A percentile compares a stretch with the other conserved stretches of the same genome.
phyloP scores from a whole-genome alignment of 495 filamentous ascomycete species.

The Penicillium psychrofluorescens region DNA sequence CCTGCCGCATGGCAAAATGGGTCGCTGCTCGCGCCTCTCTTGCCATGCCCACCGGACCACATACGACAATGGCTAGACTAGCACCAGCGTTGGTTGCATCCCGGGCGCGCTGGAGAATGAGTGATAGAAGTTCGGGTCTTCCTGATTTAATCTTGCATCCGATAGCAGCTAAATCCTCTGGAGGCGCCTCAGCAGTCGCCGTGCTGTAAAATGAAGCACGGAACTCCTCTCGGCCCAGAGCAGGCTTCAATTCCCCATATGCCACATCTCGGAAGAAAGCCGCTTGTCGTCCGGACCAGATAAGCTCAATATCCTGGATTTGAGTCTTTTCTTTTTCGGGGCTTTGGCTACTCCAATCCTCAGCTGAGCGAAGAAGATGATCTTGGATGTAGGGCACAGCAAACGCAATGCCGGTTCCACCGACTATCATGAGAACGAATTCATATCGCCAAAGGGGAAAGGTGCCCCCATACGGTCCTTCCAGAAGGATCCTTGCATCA shows the following conservation, averaged over 20 bases:
- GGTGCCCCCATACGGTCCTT: constrained; percentile 52
- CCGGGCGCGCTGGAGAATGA: constrained; percentile 24
- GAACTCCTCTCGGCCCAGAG: constrained; percentile 27
- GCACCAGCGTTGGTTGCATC: constrained; percentile 16
- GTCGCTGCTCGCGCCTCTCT: constrained; percentile 41
- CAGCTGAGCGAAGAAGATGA: constrained; percentile 19
- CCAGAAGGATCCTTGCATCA: constrained; percentile 35
- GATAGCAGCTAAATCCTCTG: not conserved
- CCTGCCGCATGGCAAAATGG: constrained; percentile 24
- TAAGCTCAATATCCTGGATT: constrained; percentile 22
- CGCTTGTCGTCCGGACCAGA: constrained; percentile 36
- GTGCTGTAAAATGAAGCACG: constrained; percentile 30
- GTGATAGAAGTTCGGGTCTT: constrained; percentile 23
- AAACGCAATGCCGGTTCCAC: constrained; percentile 53
- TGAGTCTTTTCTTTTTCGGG: constrained; percentile 9
- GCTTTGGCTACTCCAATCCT: not conserved
- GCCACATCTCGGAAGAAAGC: constrained; percentile 28
- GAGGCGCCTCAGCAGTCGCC: not conserved
- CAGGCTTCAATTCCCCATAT: constrained; percentile 16
- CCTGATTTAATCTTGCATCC: constrained; percentile 19
- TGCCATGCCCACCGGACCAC: constrained; percentile 42
- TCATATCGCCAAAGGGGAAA: constrained; percentile 42
- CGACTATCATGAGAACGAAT: constrained; percentile 49
- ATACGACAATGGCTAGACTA: constrained; percentile 37
- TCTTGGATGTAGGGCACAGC: constrained; percentile 45